phyloP scores from a whole-genome alignment of 495 filamentous ascomycete genomes.

The Neurospora hispaniola region DNA sequence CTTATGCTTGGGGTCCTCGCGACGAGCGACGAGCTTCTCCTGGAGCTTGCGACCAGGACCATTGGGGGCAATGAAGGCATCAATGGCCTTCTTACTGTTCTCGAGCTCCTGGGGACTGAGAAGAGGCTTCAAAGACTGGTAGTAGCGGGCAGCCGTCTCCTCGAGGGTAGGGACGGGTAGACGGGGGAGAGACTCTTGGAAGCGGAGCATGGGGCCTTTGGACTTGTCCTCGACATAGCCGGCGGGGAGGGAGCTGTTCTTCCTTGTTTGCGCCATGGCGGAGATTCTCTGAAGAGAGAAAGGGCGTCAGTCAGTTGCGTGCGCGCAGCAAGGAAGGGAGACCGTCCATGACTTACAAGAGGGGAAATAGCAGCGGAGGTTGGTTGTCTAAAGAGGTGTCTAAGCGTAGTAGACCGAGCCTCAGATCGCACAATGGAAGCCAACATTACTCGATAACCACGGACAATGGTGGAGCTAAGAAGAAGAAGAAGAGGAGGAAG shows the following conservation, averaged over 20 bases:
- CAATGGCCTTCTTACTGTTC: conserved; percentile 68
- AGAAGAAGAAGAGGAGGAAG: neutral
- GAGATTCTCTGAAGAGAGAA: conserved; percentile 24
- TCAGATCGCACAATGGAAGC: conserved; percentile 19
- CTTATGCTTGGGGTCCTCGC: conserved; percentile 71
- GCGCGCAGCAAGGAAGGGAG: neutral
- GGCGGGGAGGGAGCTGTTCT: conserved; percentile 48
- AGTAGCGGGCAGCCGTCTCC: conserved; percentile 83
- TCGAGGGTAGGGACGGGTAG: conserved; percentile 89
- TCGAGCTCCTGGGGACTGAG: conserved; percentile 63
- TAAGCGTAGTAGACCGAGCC: conserved; percentile 25
- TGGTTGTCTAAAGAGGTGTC: conserved; percentile 16
- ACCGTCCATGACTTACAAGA: conserved; percentile 3
- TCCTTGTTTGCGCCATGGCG: conserved; percentile 42
- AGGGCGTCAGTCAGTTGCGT: neutral
- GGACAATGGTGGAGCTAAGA: neutral
- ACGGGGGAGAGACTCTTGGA: conserved; percentile 86
- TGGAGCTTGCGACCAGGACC: conserved; percentile 79
- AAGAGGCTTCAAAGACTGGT: conserved; percentile 83
- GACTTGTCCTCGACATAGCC: conserved; percentile 87
- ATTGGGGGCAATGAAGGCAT: conserved; percentile 71
- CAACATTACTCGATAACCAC: conserved; percentile 17
- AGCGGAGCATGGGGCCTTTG: conserved; percentile 89
- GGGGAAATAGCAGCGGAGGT: conserved; percentile 10
- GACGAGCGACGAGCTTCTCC: conserved; percentile 70